Base-by-base conservation (phyloP, 495 filamentous ascomycete species). In the Trichoderma erinaceum region DNA sequence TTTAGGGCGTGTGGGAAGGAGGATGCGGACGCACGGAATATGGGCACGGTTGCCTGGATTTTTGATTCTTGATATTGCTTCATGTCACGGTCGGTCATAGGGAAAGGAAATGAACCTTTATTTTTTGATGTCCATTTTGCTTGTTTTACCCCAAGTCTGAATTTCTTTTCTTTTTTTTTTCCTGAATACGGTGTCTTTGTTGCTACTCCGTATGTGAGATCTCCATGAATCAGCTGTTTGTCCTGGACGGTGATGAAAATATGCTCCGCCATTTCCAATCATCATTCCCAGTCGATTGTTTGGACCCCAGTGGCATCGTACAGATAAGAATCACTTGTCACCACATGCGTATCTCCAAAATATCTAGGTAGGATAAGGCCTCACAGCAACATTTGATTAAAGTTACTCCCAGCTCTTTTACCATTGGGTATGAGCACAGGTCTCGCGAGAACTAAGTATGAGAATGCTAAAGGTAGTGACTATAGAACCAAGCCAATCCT, bases 71-170 rank as follows among this genome's bases (percentile, higher is more conserved):
- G 25, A 66, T 46, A 46, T 32, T 44, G 58, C 52, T 68, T 35
- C 66, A 68, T 68, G 50, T 63, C 52, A 68, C 52, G 66, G 43
- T 66, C 65, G 41, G 66, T 38, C 66, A 63, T 43, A 63, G 44
- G 66, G 52, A 68, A 68, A 41, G 66, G 66, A 63, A 38, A 67
- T 41, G 66, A 67, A 67, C 29, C 27, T 38, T 18, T 29, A 29
- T 29, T 61, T 67, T 58, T 38, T 67, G 66, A 67, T 43, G 66
- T 29, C 66, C 27, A 46, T 27, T 50, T 66, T 29, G 21, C 16
- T 43, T 65, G 15, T 23, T 65, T 41, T 46, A 25, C 63, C 63
- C 1, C 29, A 21, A 61, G 23, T 61, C 56, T 11, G 15, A 38
- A 7, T 38, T 7, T 38, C 35, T 38, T 38, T 38, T 38, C 35